Base-by-base conservation (phyloP, 2,329 filamentous ascomycete genomes). In the Diaporthe longicolla region DNA sequence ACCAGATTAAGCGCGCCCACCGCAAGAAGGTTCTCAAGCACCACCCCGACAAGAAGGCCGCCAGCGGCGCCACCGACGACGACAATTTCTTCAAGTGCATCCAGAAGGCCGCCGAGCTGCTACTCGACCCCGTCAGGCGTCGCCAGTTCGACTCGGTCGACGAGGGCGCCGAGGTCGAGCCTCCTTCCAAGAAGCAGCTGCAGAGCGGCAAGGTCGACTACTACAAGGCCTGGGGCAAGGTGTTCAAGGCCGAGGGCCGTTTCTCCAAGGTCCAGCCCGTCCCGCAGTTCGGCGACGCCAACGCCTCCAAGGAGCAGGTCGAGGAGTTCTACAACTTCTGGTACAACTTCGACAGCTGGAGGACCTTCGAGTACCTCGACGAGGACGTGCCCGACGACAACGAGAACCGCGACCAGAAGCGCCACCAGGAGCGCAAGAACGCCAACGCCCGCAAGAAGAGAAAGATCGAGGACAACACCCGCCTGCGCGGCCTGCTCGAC, bases 21-120 rank as follows among this genome's bases (percentile, higher is more conserved):
- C 95, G 97, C 88, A 98, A 97, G 92, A 99, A 99, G 93, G 97
- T 99, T 78, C 93, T 99, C 78, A 96, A 95, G 87, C 97, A 99
- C 85, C 97, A 99, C 85, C 97, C 97, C 76, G 97, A 99, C 85
- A 99, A 99, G 93, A 97, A 97, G 88, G 97, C 97, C 21, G 97
- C 97, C 37, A 90, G 93, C 63, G 97, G 97, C 76, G 90, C 91
- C 80, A 90, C 91, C 79, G 95, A 98, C 81, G 96, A 98, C 85
- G 97, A 99, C 85, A 94, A 94, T 84, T 99, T 99, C 89, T 99
- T 99, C 93, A 99, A 99, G 90, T 99, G 97, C 86, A 99, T 99
- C 84, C 97, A 99, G 84, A 98, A 98, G 86, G 97, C 97, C 73
- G 96, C 93, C 80, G 97, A 99, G 81, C 90, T 98, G 70, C 93